These are phyloP conservation scores for Nadsonia commutata DNA, from an alignment of 1,139 yeast genomes.

Conservation along the genomic window DNA sequence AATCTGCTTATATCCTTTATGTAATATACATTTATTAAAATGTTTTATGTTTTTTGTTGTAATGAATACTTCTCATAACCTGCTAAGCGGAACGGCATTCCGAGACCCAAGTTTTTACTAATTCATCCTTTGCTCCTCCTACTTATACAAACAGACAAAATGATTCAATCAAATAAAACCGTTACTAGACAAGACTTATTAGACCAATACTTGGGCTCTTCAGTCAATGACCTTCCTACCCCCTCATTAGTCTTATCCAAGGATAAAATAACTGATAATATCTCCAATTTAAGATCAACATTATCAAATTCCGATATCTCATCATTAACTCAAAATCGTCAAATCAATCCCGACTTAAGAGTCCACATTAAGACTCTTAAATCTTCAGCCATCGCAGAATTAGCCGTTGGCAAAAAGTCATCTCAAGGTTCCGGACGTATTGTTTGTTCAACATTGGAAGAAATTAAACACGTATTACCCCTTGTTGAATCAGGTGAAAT, in stretches of 20 bases:
- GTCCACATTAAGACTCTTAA: slow-evolving; percentile 73
- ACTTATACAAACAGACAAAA: no score
- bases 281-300: slow-evolving; percentile 27
- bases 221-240: slow-evolving; percentile 32
- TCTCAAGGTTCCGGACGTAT: slow-evolving; percentile 29
- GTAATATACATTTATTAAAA: no score
- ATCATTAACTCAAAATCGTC: slow-evolving; percentile 1
- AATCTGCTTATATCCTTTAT: no score
- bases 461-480: slow-evolving; percentile 43
- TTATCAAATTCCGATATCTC: slow-evolving; percentile 12
- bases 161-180: neutral
- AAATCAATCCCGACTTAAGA: slow-evolving; percentile 28
- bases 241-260: slow-evolving; percentile 38
- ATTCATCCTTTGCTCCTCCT: no score
- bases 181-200: neutral
- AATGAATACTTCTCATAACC: no score
- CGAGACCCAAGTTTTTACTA: no score
- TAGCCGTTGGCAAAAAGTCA: slow-evolving; percentile 32
- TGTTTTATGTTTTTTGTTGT: no score
- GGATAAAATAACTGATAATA: slow-evolving; percentile 24
- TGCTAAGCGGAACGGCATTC: no score
- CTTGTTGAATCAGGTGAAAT: slow-evolving; percentile 31
- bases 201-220: slow-evolving; percentile 14
- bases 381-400: slow-evolving; percentile 32
- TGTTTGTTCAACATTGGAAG: slow-evolving; percentile 59